A percentile compares a stretch with the other conserved stretches of the same genome.
These are phyloP conservation scores for Tylopilus sp. DNA, from an alignment of 1,284 basidiomycete species.

Conservation along the genomic window DNA sequence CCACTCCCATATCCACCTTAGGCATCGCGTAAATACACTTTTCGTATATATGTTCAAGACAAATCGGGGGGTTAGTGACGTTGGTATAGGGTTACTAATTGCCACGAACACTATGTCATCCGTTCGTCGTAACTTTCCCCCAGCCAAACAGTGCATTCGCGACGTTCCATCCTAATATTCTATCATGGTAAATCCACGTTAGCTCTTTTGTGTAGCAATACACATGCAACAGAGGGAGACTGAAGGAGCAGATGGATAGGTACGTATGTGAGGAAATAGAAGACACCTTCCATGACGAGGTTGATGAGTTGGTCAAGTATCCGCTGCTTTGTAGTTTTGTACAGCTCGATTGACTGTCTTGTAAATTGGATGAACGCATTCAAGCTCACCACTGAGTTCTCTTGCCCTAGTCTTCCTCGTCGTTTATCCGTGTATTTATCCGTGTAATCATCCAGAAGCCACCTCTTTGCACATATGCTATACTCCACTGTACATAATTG, in stretches of 20 bases:
- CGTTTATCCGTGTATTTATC: too few relatives aligned
- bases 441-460: too few relatives aligned
- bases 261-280: constrained; percentile 14
- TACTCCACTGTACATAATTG: too few relatives aligned
- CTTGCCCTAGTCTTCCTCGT: too few relatives aligned
- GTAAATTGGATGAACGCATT: background rate
- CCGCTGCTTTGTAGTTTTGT: constrained; percentile 9
- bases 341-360: background rate
- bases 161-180: constrained; percentile 8
- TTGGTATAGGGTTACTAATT: background rate
- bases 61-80: constrained; percentile 9
- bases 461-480: too few relatives aligned
- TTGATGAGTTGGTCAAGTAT: constrained; percentile 9
- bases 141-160: background rate
- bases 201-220: background rate
- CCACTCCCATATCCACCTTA: background rate
- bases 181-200: background rate
- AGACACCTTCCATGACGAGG: constrained; percentile 6
- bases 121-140: background rate
- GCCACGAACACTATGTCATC: background rate
- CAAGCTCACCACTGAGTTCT: too few relatives aligned
- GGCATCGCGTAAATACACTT: background rate
- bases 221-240: too few relatives aligned
- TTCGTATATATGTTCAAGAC: constrained; percentile 8
- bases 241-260: too few relatives aligned